Conservation (phyloP, 805 yeast genomes). For the Lachancea dasiensis region DNA sequence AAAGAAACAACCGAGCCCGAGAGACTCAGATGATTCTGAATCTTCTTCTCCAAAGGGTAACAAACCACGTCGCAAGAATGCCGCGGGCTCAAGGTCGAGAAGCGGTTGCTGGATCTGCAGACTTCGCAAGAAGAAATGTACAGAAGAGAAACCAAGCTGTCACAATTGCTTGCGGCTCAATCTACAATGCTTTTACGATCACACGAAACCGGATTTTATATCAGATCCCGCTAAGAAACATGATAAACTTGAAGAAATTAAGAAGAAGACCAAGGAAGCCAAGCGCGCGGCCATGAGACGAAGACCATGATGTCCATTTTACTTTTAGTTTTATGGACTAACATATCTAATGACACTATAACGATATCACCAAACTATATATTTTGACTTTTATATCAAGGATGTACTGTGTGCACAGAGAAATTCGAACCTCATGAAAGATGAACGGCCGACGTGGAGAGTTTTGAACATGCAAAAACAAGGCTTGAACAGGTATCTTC, state of each 20-base stretch:
- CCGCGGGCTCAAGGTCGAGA: conserved; percentile 39
- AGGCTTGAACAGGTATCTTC: too few relatives aligned
- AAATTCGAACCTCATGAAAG: too few relatives aligned
- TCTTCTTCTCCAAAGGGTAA: conserved; percentile 8
- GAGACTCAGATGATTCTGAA: conserved; percentile 4
- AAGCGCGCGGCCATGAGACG: conserved; percentile 35
- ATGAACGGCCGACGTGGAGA: too few relatives aligned
- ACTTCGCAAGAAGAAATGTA: conserved; percentile 64
- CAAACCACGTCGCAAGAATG: conserved; percentile 14
- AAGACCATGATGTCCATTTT: conserved; percentile 10
- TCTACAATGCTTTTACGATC: conserved; percentile 50
- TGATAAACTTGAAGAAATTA: conserved; percentile 45
- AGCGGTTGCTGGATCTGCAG: conserved; percentile 79
- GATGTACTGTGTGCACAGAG: too few relatives aligned
- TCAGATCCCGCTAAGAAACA: conserved; percentile 36
- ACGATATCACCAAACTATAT: too few relatives aligned
- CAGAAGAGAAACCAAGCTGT: conserved; percentile 60
- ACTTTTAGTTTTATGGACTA: background rate
- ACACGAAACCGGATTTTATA: conserved; percentile 51
- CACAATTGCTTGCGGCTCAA: conserved; percentile 51
- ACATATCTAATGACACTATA: background rate
- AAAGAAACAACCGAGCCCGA: background rate
- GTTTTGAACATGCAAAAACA: too few relatives aligned
- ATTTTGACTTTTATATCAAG: too few relatives aligned
- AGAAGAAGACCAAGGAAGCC: conserved; percentile 39